phyloP scores from a whole-genome alignment of 148 eudicot species.

The Heliamphora exappendiculata region DNA sequence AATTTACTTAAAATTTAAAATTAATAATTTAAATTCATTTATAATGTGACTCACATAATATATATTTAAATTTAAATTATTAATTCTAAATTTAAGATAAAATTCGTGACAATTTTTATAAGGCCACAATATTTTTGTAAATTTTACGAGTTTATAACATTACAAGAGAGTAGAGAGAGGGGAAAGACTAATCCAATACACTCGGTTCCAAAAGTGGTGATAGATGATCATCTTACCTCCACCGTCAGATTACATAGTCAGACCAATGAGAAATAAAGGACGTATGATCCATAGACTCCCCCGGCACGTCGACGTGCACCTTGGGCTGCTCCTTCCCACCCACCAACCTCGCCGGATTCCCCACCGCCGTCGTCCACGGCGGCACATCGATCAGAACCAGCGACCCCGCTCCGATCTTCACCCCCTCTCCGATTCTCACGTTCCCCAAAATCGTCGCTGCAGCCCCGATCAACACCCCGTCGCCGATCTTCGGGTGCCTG shows the following conservation, averaged over 20 bases:
- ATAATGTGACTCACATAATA: too few species aligned
- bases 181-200: background rate
- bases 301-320: constrained; percentile 40
- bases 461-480: constrained; percentile 43
- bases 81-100: too few species aligned
- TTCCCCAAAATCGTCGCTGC: constrained; percentile 41
- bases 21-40: too few species aligned
- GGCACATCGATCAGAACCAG: constrained; percentile 47
- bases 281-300: constrained; percentile 51
- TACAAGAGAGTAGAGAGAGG: background rate
- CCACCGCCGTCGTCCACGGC: constrained; percentile 46
- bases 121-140: too few species aligned
- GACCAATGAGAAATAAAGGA: constrained; percentile 35
- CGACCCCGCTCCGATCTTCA: constrained; percentile 44
- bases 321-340: constrained; percentile 39
- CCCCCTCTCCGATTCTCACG: constrained; percentile 40
- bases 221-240: background rate
- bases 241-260: constrained; percentile 19
- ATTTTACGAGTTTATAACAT: background rate
- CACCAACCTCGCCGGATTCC: constrained; percentile 43
- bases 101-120: too few species aligned
- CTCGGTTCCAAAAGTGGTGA: too few species aligned
- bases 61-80: too few species aligned
- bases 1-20: too few species aligned
- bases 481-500: constrained; percentile 49